These are phyloP conservation scores for Epichloe uncinata DNA, from an alignment of 2,329 filamentous ascomycete species.

Conservation along the genomic window DNA sequence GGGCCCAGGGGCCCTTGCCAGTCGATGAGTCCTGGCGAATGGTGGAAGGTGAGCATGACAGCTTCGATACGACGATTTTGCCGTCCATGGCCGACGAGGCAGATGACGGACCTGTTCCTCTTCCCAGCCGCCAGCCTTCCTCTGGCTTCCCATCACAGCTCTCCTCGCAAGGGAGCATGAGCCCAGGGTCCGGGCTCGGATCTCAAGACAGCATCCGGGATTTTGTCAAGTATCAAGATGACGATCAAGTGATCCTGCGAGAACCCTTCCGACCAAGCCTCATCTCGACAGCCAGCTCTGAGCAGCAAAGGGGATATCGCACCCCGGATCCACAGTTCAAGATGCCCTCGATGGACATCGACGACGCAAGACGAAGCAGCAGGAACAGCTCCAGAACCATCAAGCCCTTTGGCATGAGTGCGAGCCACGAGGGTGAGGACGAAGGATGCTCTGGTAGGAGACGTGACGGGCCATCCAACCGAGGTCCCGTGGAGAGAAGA, in stretches of 20 bases:
- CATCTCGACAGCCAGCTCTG: conserved; percentile 23
- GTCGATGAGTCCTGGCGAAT: conserved; percentile 47
- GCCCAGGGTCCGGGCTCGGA: conserved; percentile 23
- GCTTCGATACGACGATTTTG: conserved; percentile 43
- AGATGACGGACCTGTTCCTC: conserved; percentile 20
- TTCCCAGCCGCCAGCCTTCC: conserved; percentile 25
- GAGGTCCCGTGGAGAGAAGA: conserved; percentile 15
- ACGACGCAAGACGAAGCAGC: conserved; percentile 23
- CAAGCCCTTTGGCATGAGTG: conserved; percentile 13
- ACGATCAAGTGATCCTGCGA: conserved; percentile 40
- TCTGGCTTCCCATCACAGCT: conserved; percentile 32
- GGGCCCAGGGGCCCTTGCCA: conserved; percentile 19
- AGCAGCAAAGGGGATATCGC: conserved; percentile 14
- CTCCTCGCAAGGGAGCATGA: conserved; percentile 19
- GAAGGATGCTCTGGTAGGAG: conserved; percentile 18
- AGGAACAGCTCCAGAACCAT: conserved; percentile 16
- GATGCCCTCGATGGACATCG: conserved; percentile 36
- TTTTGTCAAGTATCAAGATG: conserved; percentile 38
- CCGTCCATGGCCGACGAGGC: conserved; percentile 30
- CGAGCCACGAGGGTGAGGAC: conserved; percentile 11
- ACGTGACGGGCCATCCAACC: conserved; percentile 9
- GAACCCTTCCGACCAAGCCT: conserved; percentile 43
- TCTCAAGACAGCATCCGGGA: conserved; percentile 45
- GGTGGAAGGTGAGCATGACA: conserved; percentile 47
- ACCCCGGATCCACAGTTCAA: conserved; percentile 38